Conservation (phyloP, 805 yeast genomes). For the Candida khao-thaluensis region DNA sequence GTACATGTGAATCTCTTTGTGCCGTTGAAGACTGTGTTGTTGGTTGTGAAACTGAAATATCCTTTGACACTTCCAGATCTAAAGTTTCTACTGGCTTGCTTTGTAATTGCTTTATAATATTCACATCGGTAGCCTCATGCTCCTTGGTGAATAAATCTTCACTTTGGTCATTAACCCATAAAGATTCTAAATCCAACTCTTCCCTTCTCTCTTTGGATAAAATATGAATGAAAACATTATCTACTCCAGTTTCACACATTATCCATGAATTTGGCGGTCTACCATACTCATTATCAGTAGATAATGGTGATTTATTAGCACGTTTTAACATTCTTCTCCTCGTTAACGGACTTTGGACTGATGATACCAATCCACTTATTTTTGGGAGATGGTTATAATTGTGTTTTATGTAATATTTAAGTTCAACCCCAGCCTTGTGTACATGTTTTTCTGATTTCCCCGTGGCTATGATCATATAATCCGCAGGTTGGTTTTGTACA, state of each 20-base stretch:
- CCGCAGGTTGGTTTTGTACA: slow-evolving; percentile 26
- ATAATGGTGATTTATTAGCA: slow-evolving; percentile 52
- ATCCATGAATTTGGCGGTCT: slow-evolving; percentile 74
- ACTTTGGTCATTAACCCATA: slow-evolving; percentile 45
- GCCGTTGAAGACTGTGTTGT: no score
- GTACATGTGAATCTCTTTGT: slow-evolving; percentile 3
- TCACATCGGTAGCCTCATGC: slow-evolving; percentile 3
- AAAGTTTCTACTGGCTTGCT: background rate
- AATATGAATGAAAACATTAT: slow-evolving; percentile 67
- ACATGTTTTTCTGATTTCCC: slow-evolving; percentile 79
- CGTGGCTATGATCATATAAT: slow-evolving; percentile 56
- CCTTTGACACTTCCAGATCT: background rate
- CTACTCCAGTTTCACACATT: slow-evolving; percentile 57
- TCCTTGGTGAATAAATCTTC: slow-evolving; percentile 4
- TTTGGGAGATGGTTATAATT: slow-evolving; percentile 38
- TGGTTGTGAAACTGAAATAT: no score
- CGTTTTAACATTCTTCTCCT: slow-evolving; percentile 46
- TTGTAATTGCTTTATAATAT: background rate
- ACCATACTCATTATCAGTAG: slow-evolving; percentile 58
- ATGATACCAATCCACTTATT: slow-evolving; percentile 71
- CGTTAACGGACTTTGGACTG: slow-evolving; percentile 44
- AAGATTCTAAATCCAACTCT: slow-evolving; percentile 65
- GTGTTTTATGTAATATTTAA: slow-evolving; percentile 59
- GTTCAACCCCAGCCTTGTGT: slow-evolving; percentile 62
- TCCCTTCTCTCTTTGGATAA: slow-evolving; percentile 68